These are phyloP conservation scores for Quercus parvula DNA, from an alignment of 306 rosid species.

Conservation along the genomic window DNA sequence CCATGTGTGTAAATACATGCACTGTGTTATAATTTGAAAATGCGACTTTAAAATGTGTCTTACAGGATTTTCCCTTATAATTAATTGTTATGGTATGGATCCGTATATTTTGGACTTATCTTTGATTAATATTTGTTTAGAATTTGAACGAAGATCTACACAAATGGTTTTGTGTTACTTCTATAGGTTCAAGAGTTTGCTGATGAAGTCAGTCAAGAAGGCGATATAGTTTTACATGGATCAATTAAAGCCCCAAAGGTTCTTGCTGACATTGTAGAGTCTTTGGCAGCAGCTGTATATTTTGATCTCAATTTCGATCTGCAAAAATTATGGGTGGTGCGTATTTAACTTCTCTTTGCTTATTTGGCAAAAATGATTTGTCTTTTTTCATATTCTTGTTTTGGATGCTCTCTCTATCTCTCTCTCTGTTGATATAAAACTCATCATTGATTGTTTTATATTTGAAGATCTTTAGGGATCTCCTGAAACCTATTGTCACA, in stretches of 20 bases:
- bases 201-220: slow-evolving; percentile 39
- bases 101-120: not conserved
- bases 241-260: slow-evolving; percentile 74
- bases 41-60: no score
- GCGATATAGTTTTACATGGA: slow-evolving; percentile 32
- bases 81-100: no score
- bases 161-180: not conserved
- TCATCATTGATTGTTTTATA: not conserved
- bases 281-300: slow-evolving; percentile 56
- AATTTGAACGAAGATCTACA: not conserved
- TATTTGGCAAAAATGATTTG: not conserved
- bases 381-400: not conserved
- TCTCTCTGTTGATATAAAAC: not conserved
- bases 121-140: not conserved
- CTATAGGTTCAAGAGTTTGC: slow-evolving; percentile 52
- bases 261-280: slow-evolving; percentile 53
- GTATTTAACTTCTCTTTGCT: slow-evolving; percentile 14
- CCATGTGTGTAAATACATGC: no score
- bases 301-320: slow-evolving; percentile 57
- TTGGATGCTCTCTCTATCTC: not conserved
- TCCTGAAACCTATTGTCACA: slow-evolving; percentile 75
- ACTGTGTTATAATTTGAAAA: no score
- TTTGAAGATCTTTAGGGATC: slow-evolving; percentile 48
- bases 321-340: slow-evolving; percentile 60
- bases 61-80: no score